phyloP scores from a whole-genome alignment of 805 yeast species.

The Schizosaccharomyces cryophilus region DNA sequence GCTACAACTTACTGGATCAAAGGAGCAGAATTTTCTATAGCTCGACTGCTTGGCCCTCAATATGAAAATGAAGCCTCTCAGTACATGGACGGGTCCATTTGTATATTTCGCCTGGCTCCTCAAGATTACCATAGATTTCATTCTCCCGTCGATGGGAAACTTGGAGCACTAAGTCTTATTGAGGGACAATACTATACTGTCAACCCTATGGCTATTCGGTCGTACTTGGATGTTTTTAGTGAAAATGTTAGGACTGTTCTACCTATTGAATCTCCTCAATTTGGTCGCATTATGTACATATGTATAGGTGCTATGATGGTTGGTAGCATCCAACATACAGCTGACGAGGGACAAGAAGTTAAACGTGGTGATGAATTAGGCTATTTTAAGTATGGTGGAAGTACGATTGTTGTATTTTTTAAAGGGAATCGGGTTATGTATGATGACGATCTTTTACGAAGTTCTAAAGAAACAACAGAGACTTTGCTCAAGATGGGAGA shows the following conservation, averaged over 20 bases:
- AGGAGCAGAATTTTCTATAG: conserved; percentile 48
- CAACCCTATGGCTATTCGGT: conserved; percentile 88
- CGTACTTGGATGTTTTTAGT: conserved; percentile 72
- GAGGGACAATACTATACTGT: conserved; percentile 89
- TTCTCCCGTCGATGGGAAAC: conserved; percentile 51
- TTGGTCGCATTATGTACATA: conserved; percentile 54
- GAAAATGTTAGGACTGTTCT: conserved; percentile 64
- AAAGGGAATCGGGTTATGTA: conserved; percentile 22
- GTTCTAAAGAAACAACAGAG: conserved; percentile 48
- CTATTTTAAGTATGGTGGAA: conserved; percentile 88
- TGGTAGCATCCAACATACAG: conserved; percentile 61
- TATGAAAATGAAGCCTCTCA: conserved; percentile 15
- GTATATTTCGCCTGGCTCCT: conserved; percentile 76
- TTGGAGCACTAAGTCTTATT: conserved; percentile 42
- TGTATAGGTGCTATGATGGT: conserved; percentile 98
- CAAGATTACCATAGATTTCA: conserved; percentile 94
- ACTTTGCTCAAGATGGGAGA: conserved; percentile 25
- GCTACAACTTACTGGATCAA: conserved; percentile 78
- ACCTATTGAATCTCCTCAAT: conserved; percentile 50
- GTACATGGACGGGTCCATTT: conserved; percentile 33
- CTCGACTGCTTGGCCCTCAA: conserved; percentile 28
- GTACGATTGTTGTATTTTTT: conserved; percentile 52
- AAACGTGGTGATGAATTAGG: conserved; percentile 67
- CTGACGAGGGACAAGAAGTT: conserved; percentile 31
- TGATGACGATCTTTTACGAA: conserved; percentile 49